These are phyloP conservation scores for Hydnomerulius pinastri DNA, from an alignment of 768 basidiomycete genomes.

Conservation along the genomic window DNA sequence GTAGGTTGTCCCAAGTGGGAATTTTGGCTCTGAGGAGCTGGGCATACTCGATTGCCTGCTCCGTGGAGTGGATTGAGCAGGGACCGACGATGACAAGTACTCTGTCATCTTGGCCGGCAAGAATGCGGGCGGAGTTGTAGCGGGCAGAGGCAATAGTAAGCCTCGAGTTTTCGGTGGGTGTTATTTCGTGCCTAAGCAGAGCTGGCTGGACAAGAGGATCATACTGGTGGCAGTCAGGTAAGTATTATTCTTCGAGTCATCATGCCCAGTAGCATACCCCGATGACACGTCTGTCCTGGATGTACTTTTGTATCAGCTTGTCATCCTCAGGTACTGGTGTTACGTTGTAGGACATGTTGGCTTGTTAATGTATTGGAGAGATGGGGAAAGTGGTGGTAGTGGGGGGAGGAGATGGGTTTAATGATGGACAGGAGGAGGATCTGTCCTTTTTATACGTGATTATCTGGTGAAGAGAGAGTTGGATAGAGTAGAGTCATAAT, in stretches of 20 bases:
- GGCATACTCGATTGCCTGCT: slow-evolving; percentile 85
- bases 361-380: not conserved
- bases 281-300: slow-evolving; percentile 79
- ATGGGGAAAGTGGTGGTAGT: slow-evolving; percentile 6
- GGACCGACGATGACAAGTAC: slow-evolving; percentile 92
- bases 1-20: slow-evolving; percentile 68
- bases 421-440: slow-evolving; percentile 12
- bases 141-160: slow-evolving; percentile 81
- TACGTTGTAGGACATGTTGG: slow-evolving; percentile 41
- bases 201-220: slow-evolving; percentile 96
- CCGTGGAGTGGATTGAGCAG: slow-evolving; percentile 90
- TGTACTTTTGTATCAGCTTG: slow-evolving; percentile 65
- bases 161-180: slow-evolving; percentile 61
- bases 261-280: slow-evolving; percentile 51
- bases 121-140: slow-evolving; percentile 73
- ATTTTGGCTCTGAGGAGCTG: slow-evolving; percentile 68
- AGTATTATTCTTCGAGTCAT: slow-evolving; percentile 9
- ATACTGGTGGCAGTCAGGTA: slow-evolving; percentile 52
- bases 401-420: slow-evolving; percentile 13
- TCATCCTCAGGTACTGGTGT: slow-evolving; percentile 69
- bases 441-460: slow-evolving; percentile 34
- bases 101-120: slow-evolving; percentile 84
- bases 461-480: too few relatives aligned
- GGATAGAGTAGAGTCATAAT: not conserved
- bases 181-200: slow-evolving; percentile 84